Base-by-base conservation (phyloP, 108 stramenopile species). In the Bacterosira constricta region DNA sequence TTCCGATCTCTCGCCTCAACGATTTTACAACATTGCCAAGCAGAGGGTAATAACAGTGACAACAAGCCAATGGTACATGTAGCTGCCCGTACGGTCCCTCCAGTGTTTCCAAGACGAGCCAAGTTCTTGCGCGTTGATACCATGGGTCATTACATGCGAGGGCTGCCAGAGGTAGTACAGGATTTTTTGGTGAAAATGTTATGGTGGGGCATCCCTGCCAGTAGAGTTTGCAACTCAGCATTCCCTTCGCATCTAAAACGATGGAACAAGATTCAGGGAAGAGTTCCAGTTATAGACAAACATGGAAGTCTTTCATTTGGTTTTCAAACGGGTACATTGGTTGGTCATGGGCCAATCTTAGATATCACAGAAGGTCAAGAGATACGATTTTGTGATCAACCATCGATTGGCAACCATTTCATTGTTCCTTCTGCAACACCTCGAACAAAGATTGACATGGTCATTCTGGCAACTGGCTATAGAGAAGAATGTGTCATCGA, bases 231-330 rank as follows among this genome's bases (percentile, higher is more conserved):
- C 62, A 45, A 82, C 35, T 46, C 51, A 9, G 80, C 80, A 10
- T 84, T 84, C 36, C 80, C 80, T 23, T 44, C 66, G 9, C 67
- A 78, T 74, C 56, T 84, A 35, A 67, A 78, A 60, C 42, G 77
- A 15, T 71, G 79, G 79, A 57, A 23, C 3, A 66, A 67, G 39
- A 71, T 84, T 15, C 20, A 66, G 20, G 83, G 83, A 15, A 69
- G 79, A 5, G 79, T 84, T 27, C 83, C 83, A 23, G 75, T 84
- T 20, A 84, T 84, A 45, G 83, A 84, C 38, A 84, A 84, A 53
- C 35, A 76, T 34, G 83, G 83, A 42, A 36, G 37, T 34, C 51
- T 84, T 51, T 70, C 83, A 7, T 49, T 52, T 10, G 80, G 83
- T 6, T 81, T 84, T 42, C 39, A 45, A 57, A 56, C 80, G 6